phyloP scores from a whole-genome alignment of 345 rosid species.

The Gossypium stocksii region DNA sequence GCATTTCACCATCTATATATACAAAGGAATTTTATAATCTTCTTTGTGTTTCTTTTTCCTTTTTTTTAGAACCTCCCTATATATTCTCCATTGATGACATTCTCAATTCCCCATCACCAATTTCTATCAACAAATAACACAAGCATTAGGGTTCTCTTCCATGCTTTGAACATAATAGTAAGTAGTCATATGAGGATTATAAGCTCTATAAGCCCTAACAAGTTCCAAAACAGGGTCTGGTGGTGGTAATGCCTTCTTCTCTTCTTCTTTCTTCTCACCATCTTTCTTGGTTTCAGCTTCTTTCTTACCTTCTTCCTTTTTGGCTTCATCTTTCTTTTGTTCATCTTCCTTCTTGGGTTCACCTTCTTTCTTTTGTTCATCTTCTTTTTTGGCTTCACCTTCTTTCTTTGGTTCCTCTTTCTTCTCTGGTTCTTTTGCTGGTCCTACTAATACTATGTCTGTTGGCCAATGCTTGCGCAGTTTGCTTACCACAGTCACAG shows the following conservation, averaged over 20 bases:
- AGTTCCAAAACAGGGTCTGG: constrained; percentile 70
- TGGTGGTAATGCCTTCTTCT: constrained; percentile 28
- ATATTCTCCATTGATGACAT: constrained; percentile 1
- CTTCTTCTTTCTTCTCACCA: constrained; percentile 44
- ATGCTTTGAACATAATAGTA: constrained; percentile 79
- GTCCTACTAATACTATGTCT: constrained; percentile 68
- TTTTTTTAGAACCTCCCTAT: not conserved
- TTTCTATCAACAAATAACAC: constrained; percentile 47
- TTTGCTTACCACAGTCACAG: constrained; percentile 63
- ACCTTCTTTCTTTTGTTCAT: constrained; percentile 38
- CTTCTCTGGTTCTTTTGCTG: constrained; percentile 84
- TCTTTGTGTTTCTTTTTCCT: not conserved
- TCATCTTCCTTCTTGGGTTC: not conserved
- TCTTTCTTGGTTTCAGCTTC: constrained; percentile 61
- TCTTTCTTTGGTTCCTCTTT: constrained; percentile 61
- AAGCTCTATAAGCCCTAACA: constrained; percentile 72
- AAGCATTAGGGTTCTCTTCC: constrained; percentile 94
- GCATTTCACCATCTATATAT: constrained; percentile 14
- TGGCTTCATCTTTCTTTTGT: constrained; percentile 33
- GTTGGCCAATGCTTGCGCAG: constrained; percentile 79
- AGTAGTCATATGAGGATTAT: constrained; percentile 67
- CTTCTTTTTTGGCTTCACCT: constrained; percentile 51
- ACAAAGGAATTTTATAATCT: not conserved
- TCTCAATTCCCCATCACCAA: constrained; percentile 19
- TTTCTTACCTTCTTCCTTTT: constrained; percentile 46